Percentiles rank a stretch among this genome's conserved stretches.
phyloP scores from a whole-genome alignment of 768 basidiomycete species.

The Pisolithus marmoratus region DNA sequence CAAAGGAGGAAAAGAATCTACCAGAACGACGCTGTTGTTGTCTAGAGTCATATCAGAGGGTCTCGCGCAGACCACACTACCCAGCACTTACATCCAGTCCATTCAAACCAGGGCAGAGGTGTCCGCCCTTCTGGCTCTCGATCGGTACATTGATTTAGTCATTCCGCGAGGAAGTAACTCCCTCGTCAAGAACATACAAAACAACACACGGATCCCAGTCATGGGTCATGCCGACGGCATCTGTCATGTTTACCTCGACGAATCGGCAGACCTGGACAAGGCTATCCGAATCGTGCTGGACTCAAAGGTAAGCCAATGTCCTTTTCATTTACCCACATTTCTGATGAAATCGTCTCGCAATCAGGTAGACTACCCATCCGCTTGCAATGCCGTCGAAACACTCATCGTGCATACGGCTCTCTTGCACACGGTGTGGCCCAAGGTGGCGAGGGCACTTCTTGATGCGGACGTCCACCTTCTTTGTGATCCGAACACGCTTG shows the following conservation, averaged over 20 bases:
- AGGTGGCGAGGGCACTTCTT: conserved; percentile 69
- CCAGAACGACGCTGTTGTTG: conserved; percentile 69
- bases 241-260: conserved; percentile 87
- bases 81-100: conserved; percentile 80
- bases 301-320: conserved; percentile 63
- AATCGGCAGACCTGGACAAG: conserved; percentile 70
- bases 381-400: conserved; percentile 91
- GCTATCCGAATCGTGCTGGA: conserved; percentile 81
- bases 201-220: conserved; percentile 87
- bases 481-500: conserved; percentile 66
- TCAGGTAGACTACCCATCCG: conserved; percentile 91
- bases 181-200: conserved; percentile 85
- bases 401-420: conserved; percentile 77
- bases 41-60: conserved; percentile 76
- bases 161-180: conserved; percentile 94
- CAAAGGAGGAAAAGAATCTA: conserved; percentile 96
- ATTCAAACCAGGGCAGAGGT: conserved; percentile 92
- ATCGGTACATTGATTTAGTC: conserved; percentile 92
- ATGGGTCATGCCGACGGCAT: conserved; percentile 99
- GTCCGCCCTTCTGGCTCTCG: conserved; percentile 76
- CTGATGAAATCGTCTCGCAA: neutral
- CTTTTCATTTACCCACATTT: neutral
- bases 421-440: conserved; percentile 72
- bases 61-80: conserved; percentile 65
- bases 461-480: conserved; percentile 65